Evolutionary conservation across 2,329 filamentous ascomycete species (phyloP).

Genomic region (Fusarium luffae): DNA sequence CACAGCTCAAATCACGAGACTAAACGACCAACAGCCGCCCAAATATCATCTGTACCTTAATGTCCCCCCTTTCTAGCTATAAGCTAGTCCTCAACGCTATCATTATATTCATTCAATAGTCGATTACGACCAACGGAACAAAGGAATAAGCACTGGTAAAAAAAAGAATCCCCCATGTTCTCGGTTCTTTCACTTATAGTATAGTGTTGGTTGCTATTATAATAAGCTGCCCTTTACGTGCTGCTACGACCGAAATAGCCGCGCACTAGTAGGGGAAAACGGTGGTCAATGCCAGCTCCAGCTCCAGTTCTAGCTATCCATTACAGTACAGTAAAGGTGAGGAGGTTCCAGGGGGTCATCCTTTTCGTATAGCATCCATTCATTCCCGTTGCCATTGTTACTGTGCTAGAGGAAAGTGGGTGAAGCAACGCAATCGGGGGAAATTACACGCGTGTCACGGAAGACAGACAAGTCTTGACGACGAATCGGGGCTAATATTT

Average conservation of each 20-base stretch:
- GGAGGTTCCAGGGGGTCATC: neutral
- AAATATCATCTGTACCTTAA: neutral
- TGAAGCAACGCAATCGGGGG: slow-evolving; percentile 36
- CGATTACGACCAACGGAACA: neutral
- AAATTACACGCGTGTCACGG: slow-evolving; percentile 32
- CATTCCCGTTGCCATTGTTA: neutral
- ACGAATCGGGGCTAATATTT: slow-evolving; percentile 36
- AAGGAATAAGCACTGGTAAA: slow-evolving; percentile 6
- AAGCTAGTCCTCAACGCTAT: neutral
- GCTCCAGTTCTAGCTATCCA: neutral
- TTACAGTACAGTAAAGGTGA: neutral
- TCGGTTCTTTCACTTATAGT: slow-evolving; percentile 2
- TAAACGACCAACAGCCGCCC: neutral
- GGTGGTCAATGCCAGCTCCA: slow-evolving; percentile 18
- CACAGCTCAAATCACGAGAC: slow-evolving; percentile 8
- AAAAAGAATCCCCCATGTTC: slow-evolving; percentile 26
- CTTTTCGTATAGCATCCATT: slow-evolving; percentile 12
- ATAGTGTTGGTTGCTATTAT: slow-evolving; percentile 13
- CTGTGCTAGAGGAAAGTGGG: slow-evolving; percentile 1
- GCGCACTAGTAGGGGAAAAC: slow-evolving; percentile 23
- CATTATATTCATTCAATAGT: neutral
- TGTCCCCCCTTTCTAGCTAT: neutral
- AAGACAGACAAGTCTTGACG: slow-evolving; percentile 9
- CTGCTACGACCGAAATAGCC: slow-evolving; percentile 15
- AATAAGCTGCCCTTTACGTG: slow-evolving; percentile 5